Conservation (phyloP, 192 early-diverging fungal species). For the Allomyces macrogynus region DNA sequence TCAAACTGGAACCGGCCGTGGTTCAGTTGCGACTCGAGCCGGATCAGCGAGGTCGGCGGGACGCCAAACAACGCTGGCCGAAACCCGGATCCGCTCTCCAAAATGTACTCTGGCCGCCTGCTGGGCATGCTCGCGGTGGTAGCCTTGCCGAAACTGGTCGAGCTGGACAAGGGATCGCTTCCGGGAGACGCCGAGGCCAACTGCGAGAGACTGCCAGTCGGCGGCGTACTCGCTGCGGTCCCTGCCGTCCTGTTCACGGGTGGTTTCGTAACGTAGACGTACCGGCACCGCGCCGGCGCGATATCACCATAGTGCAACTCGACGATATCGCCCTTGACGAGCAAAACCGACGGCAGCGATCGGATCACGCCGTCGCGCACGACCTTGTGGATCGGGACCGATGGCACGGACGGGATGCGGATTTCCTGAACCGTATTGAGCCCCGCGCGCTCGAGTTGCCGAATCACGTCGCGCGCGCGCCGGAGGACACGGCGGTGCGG, state of each 20-base stretch:
- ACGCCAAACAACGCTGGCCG: conserved; percentile 38
- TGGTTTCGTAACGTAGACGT: conserved; percentile 8
- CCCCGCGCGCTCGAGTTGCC: conserved; percentile 31
- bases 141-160: conserved; percentile 2
- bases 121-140: conserved; percentile 9
- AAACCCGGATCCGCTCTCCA: conserved; percentile 40
- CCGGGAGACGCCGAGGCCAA: background rate
- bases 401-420: conserved; percentile 52
- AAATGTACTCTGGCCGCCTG: conserved; percentile 15
- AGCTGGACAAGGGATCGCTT: conserved; percentile 3
- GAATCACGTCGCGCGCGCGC: conserved; percentile 38
- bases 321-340: conserved; percentile 73
- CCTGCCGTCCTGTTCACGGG: background rate
- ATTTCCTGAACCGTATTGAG: conserved; percentile 38
- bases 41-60: conserved; percentile 15
- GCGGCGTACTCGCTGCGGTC: conserved; percentile 4
- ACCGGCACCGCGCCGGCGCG: conserved; percentile 41
- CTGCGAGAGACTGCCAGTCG: background rate
- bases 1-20: conserved; percentile 47
- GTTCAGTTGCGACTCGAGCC: conserved; percentile 15
- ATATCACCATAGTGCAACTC: conserved; percentile 67
- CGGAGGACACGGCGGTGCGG: conserved; percentile 36
- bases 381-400: conserved; percentile 49
- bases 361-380: conserved; percentile 44
- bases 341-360: conserved; percentile 41